Evolutionary conservation across 257 asterid species (phyloP), one percentile per base, ranked within the genome.

Genomic region (Capsicum pubescens): DNA sequence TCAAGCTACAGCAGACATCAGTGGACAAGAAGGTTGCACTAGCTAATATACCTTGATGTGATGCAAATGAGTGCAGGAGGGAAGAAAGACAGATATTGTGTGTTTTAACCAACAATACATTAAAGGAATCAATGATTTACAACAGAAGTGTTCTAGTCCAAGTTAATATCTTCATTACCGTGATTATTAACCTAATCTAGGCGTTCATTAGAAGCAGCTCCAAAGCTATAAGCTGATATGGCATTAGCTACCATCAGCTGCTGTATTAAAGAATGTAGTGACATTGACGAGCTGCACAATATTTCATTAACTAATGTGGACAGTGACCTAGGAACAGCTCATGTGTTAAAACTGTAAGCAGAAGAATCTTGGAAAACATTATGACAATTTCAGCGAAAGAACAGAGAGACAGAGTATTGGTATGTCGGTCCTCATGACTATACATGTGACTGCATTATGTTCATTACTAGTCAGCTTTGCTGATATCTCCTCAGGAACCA

Each of bases 381-480:
- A 26, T 52, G 64, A 14, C 32, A 77, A 26, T 54, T 54, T 54
- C 64, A 14, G 64, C 16, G 57, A 79, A 44, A 79, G 50, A 63
- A 82, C 36, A 61, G 50, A 77, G 57, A 81, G 52, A 85, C 54
- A 70, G 56, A 61, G 86, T 93, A 96, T 98, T 89, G 97, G 97
- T 82, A 93, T 93, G 82, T 97, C 93, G 32, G 99, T 93, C 88
- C 90, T 89, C 98, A 93, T 93, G 91, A 97, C 98, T 79, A 97
- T 86, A 85, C 98, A 97, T 86, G 98, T 93, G 76, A 95, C 97
- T 64, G 88, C 97, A 85, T 93, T 93, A 93, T 89, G 97, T 80
- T 79, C 93, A 86, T 90, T 93, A 74, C 98, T 98, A 54, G 98
- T 96, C 93, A 26, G 32, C 32, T 26, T 26, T 59, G 46, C 87